Evolutionary conservation across 352 stramenopile species (phyloP).

Genomic region (Globisporangium uncinulatum): DNA sequence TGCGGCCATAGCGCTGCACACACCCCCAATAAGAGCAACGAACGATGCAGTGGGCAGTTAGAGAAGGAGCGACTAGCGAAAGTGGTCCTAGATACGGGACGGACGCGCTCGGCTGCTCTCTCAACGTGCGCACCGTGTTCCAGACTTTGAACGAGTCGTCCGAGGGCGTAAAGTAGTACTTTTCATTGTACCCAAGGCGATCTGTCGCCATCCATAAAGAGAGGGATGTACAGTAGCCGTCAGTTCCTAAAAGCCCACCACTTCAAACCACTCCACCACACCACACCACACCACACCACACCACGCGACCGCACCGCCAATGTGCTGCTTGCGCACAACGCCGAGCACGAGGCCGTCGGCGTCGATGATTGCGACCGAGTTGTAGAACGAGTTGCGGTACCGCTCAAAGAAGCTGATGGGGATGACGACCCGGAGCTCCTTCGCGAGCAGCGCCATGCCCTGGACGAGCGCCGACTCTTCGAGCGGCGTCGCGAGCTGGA

Average conservation of each 20-base stretch:
- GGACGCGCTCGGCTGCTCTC: too few relatives aligned
- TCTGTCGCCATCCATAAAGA: conserved; percentile 32
- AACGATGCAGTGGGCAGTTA: not conserved
- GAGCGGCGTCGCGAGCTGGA: conserved; percentile 81
- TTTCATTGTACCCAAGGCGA: conserved; percentile 88
- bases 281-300: too few relatives aligned
- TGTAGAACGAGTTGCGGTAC: conserved; percentile 90
- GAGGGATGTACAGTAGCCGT: too few relatives aligned
- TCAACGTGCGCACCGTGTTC: conserved; percentile 65
- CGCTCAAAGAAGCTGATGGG: conserved; percentile 92
- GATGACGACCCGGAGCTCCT: conserved; percentile 89
- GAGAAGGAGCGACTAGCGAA: not conserved
- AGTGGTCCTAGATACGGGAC: too few relatives aligned
- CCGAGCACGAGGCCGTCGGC: conserved; percentile 82
- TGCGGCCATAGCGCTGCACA: conserved; percentile 70
- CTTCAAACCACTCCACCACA: too few relatives aligned
- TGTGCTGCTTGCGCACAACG: conserved; percentile 88
- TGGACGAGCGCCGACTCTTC: conserved; percentile 82
- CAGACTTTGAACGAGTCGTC: conserved; percentile 89
- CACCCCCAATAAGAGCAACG: too few relatives aligned
- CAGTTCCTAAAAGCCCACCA: too few relatives aligned
- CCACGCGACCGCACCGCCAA: conserved; percentile 47
- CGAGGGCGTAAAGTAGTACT: conserved; percentile 91
- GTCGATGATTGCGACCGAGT: conserved; percentile 90
- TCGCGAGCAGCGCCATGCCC: conserved; percentile 83